Percentiles rank a stretch among this genome's conserved stretches.
Evolutionary conservation across 805 yeast genomes (phyloP).

Genomic region (Clavispora phyllophila): DNA sequence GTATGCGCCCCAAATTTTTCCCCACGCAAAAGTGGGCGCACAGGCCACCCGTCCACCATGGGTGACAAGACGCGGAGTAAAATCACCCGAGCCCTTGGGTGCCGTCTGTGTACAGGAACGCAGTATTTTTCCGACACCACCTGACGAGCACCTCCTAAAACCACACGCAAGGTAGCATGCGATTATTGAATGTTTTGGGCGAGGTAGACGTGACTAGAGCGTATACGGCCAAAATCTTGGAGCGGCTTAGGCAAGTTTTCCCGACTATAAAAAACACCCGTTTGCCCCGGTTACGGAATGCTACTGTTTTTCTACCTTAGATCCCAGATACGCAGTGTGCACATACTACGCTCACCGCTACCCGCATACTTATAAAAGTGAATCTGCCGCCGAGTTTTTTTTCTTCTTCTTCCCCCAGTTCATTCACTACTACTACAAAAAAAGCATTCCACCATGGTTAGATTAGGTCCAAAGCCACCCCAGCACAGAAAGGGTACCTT

Average conservation of each 20-base stretch:
- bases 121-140: conserved; percentile 3
- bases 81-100: conserved; percentile 7
- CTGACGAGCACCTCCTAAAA: not conserved
- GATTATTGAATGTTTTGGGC: not conserved
- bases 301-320: no score
- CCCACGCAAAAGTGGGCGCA: not conserved
- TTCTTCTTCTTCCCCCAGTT: not conserved
- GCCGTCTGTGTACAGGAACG: conserved; percentile 1
- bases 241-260: no score
- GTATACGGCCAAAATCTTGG: no score
- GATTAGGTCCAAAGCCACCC: conserved; percentile 78
- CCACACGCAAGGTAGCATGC: not conserved
- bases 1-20: not conserved
- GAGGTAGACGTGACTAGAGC: no score
- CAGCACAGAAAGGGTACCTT: conserved; percentile 66
- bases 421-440: not conserved
- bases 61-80: conserved; percentile 11
- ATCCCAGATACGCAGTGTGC: not conserved
- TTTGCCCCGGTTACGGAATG: not conserved
- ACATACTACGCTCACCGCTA: not conserved
- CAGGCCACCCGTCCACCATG: not conserved
- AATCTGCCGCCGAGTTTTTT: not conserved
- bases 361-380: not conserved
- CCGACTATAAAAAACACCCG: not conserved
- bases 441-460: conserved; percentile 50